Evolutionary conservation across 257 asterid genomes (phyloP).

Genomic region (Ajuga chamaepitys): DNA sequence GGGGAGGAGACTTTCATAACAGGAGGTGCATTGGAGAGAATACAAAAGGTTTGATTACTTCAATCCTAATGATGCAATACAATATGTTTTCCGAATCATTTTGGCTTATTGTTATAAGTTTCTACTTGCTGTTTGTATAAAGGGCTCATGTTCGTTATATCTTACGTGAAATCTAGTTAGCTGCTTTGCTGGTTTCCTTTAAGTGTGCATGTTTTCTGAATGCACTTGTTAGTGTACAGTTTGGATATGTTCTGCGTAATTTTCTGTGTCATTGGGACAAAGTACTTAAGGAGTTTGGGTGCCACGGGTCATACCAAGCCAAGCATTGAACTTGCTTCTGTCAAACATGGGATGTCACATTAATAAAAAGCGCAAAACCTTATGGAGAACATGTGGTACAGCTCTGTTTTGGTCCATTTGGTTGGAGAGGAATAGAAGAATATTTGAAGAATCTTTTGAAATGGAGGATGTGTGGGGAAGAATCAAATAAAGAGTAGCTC

Average conservation of each 20-base stretch:
- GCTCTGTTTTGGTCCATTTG: too few species aligned
- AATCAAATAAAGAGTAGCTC: too few species aligned
- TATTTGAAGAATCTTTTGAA: too few species aligned
- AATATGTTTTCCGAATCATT: background rate
- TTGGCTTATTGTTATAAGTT: background rate
- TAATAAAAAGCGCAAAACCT: too few species aligned
- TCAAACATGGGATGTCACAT: too few species aligned
- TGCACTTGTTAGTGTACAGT: background rate
- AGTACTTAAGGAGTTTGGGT: too few species aligned
- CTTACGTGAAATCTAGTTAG: background rate
- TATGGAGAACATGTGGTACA: too few species aligned
- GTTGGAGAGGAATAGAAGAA: too few species aligned
- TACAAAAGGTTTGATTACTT: constrained; percentile 66
- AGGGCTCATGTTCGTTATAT: background rate
- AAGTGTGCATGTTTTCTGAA: background rate
- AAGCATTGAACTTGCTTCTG: too few species aligned
- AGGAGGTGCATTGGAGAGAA: constrained; percentile 81
- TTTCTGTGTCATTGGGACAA: background rate
- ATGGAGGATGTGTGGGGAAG: too few species aligned
- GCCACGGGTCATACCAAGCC: too few species aligned
- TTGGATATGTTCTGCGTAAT: background rate
- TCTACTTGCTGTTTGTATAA: background rate
- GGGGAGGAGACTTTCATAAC: constrained; percentile 85
- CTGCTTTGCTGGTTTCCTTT: constrained; percentile 1
- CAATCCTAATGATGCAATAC: background rate